Evolutionary conservation across 768 basidiomycete genomes (phyloP).

Genomic region (Mycena epipterygia): DNA sequence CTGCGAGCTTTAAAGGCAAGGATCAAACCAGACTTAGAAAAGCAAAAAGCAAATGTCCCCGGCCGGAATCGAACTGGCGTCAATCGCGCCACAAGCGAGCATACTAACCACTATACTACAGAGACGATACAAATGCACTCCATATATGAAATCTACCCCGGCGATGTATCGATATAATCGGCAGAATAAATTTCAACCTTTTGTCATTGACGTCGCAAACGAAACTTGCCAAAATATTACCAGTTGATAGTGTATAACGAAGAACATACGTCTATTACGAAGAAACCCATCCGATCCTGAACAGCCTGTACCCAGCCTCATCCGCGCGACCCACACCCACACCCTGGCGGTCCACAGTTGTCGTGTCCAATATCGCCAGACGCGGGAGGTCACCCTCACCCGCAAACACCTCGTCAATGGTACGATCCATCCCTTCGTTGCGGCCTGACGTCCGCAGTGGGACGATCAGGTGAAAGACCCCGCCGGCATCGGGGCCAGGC

Average conservation of each 20-base stretch:
- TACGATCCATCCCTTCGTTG: slow-evolving; percentile 69
- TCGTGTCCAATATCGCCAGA: slow-evolving; percentile 63
- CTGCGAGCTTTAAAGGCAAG: no score
- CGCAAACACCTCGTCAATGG: slow-evolving; percentile 69
- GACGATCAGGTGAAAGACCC: slow-evolving; percentile 82
- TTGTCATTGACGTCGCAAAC: no score
- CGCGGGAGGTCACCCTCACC: slow-evolving; percentile 32
- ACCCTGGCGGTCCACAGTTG: slow-evolving; percentile 62
- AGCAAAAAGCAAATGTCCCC: background rate
- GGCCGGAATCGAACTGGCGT: slow-evolving; percentile 4
- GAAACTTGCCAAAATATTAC: no score
- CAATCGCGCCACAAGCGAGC: slow-evolving; percentile 7
- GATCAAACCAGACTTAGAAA: background rate
- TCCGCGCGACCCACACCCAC: slow-evolving; percentile 73
- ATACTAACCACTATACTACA: slow-evolving; percentile 9
- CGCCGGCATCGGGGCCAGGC: slow-evolving; percentile 46
- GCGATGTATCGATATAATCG: no score
- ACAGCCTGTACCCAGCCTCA: slow-evolving; percentile 78
- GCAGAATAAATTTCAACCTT: no score
- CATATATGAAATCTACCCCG: no score
- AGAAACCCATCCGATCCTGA: slow-evolving; percentile 77
- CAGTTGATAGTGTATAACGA: background rate
- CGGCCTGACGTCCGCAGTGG: slow-evolving; percentile 76
- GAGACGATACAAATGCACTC: background rate
- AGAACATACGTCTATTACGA: background rate